Base-by-base conservation (phyloP, 352 stramenopile genomes). In the Globisporangium emineosum region DNA sequence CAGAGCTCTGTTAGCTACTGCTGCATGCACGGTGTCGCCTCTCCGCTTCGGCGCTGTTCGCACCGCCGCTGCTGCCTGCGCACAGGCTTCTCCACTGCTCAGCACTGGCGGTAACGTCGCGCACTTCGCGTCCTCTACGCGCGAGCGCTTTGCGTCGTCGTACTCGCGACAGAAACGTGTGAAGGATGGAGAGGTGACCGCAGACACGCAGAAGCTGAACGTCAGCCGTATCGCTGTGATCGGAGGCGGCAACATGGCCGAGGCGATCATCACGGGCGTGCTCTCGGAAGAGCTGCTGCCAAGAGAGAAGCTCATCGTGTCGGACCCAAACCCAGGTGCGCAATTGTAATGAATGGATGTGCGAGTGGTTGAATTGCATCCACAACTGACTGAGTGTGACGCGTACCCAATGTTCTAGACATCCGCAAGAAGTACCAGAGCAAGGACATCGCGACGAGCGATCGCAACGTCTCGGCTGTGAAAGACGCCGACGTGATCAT, bases 401-500 rank as follows among this genome's bases (percentile, higher is more conserved):
- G 1, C 5, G 32, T 56, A 19, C 40, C n/a, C 40, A n/a, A 21
- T 47, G 40, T 8, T 2, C 15, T 43, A 85, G 78, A 77, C 37
- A 91, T 80, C 47, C 78, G 81, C 30, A 53, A 75, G 29, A 91
- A 90, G 67, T 94, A 91, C 66, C 66, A 69, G 30, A 66, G 76
- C 37, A 71, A 79, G 59, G 61, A 84, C 33, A 79, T 94, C 40
- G 62, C 73, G 33, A 87, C 86, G 1, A 86, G 79, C 60, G 78
- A 86, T 57, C 72, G 79, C 43, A 94, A 92, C 52, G 70, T 76
- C 52, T 64, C 63, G 3, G 83, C 86, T 7, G 72, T 92, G 15
- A 81, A 85, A 32, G 83, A 88, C 57, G 85, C 90, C n/a, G 85
- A 98, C 60, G 78, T 98, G 37, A 89, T 98, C 64, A 79, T 99